Evolutionary conservation across 2,329 filamentous ascomycete genomes (phyloP).

Genomic region (Neobulgaria alba): DNA sequence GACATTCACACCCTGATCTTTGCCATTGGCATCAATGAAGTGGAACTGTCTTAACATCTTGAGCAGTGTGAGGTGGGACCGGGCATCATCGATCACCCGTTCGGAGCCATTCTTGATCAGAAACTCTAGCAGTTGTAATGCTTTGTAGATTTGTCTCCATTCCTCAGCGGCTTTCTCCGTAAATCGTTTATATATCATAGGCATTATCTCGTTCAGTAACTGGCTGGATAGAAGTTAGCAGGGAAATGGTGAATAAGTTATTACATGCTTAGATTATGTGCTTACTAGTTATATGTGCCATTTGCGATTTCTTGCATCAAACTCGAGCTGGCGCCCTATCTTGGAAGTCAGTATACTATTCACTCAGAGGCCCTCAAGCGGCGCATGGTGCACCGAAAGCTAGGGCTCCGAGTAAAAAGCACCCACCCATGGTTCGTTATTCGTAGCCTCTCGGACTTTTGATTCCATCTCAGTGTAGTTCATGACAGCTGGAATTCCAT

Average conservation of each 20-base stretch:
- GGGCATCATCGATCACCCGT: constrained; percentile 91
- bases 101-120: constrained; percentile 98
- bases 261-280: constrained; percentile 19
- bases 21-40: constrained; percentile 91
- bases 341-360: constrained; percentile 8
- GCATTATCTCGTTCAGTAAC: constrained; percentile 98
- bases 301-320: constrained; percentile 96
- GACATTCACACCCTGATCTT: constrained; percentile 97
- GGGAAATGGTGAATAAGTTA: constrained; percentile 5
- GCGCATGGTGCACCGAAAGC: background rate
- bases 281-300: constrained; percentile 96
- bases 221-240: constrained; percentile 50
- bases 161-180: constrained; percentile 97
- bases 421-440: constrained; percentile 96
- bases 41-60: constrained; percentile 99
- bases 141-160: constrained; percentile 99
- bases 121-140: constrained; percentile 91
- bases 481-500: constrained; percentile 53
- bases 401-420: constrained; percentile 38
- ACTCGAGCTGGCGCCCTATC: constrained; percentile 20
- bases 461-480: constrained; percentile 71
- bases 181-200: constrained; percentile 98
- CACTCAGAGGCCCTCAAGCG: no score
- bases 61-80: constrained; percentile 86
- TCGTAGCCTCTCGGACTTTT: constrained; percentile 91